Percentiles rank a stretch among this genome's conserved stretches.
phyloP scores from a whole-genome alignment of 2,329 filamentous ascomycete species.

The Trichoderma polysporum region DNA sequence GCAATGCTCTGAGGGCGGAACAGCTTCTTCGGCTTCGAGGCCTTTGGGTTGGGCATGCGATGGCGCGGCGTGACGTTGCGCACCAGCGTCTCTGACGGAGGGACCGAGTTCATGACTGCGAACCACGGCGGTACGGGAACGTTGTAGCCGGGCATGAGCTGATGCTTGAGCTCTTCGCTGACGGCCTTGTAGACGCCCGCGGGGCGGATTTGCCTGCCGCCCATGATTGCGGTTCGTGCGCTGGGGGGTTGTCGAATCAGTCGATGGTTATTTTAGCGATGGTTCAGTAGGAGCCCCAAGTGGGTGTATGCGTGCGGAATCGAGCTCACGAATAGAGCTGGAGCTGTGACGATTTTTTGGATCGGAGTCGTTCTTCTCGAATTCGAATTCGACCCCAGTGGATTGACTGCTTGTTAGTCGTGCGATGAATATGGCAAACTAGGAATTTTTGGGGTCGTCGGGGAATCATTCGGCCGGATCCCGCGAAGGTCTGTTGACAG shows the following conservation, averaged over 20 bases:
- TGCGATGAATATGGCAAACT: background rate
- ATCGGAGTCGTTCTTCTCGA: background rate
- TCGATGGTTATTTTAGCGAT: too few species aligned
- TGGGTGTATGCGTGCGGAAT: background rate
- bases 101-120: slow-evolving; percentile 50
- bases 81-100: slow-evolving; percentile 58
- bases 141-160: slow-evolving; percentile 36
- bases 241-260: background rate
- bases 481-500: background rate
- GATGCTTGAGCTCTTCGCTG: slow-evolving; percentile 44
- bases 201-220: slow-evolving; percentile 46
- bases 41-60: slow-evolving; percentile 41
- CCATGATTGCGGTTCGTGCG: slow-evolving; percentile 34
- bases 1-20: slow-evolving; percentile 76
- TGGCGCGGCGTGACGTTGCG: slow-evolving; percentile 54
- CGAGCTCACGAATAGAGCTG: background rate
- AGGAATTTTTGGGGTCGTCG: slow-evolving; percentile 20
- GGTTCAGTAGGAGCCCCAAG: background rate
- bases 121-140: slow-evolving; percentile 49
- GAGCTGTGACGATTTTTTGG: background rate
- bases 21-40: slow-evolving; percentile 63
- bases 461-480: slow-evolving; percentile 20
- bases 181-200: slow-evolving; percentile 49
- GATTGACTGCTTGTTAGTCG: background rate
- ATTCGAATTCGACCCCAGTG: background rate